Evolutionary conservation across 1,284 basidiomycete species (phyloP).

Genomic region (Ceratobasidium papillatum): DNA sequence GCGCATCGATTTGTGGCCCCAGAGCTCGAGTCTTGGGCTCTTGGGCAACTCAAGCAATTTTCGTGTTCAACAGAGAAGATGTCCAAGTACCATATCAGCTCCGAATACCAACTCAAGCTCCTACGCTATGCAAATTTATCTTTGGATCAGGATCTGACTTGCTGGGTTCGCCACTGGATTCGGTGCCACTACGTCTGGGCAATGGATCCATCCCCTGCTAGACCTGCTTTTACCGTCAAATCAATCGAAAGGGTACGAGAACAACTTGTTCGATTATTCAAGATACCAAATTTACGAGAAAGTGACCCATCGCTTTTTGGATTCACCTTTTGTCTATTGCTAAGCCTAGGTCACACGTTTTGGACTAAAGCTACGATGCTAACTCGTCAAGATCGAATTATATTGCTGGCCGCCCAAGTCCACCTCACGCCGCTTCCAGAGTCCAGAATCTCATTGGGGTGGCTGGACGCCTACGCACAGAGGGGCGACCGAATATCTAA

Average conservation of each 20-base stretch:
- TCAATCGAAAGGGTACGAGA: conserved; percentile 13
- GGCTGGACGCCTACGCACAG: conserved; percentile 5
- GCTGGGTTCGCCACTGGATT: conserved; percentile 19
- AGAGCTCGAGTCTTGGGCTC: conserved; percentile 30
- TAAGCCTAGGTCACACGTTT: conserved; percentile 22
- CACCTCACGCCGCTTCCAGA: conserved; percentile 24
- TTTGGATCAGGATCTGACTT: neutral
- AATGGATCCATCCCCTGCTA: conserved; percentile 9
- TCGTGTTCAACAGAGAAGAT: neutral
- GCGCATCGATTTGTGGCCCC: conserved; percentile 31
- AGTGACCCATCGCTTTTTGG: conserved; percentile 19
- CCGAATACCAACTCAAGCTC: conserved; percentile 19
- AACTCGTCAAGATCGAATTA: conserved; percentile 37
- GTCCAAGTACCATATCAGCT: conserved; percentile 19
- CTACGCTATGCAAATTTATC: conserved; percentile 4
- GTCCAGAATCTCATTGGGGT: neutral
- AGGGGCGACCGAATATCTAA: neutral
- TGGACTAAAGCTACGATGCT: conserved; percentile 16
- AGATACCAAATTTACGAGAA: neutral
- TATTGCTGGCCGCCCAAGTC: conserved; percentile 15
- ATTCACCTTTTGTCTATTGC: conserved; percentile 29
- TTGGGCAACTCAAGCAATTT: conserved; percentile 15
- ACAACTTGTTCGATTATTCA: conserved; percentile 20
- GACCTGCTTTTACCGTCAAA: neutral
- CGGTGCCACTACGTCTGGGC: conserved; percentile 25